A percentile compares a stretch with the other conserved stretches of the same genome.
phyloP scores from a whole-genome alignment of 345 rosid genomes.

The Dipteronia dyeriana region DNA sequence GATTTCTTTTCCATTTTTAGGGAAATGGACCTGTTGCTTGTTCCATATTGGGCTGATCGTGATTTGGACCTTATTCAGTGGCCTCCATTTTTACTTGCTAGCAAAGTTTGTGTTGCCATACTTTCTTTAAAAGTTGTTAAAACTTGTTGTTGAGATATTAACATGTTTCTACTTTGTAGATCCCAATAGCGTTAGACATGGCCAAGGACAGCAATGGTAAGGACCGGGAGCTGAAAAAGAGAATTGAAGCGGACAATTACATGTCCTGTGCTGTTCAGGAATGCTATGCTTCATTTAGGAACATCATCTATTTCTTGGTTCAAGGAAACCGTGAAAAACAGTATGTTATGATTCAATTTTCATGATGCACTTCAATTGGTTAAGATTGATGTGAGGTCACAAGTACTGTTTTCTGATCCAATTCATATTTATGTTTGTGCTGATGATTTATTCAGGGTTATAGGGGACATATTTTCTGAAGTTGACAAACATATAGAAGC shows the following conservation, averaged over 20 bases:
- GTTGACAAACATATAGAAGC: conserved; percentile 56
- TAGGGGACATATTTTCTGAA: conserved; percentile 56
- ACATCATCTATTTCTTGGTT: conserved; percentile 75
- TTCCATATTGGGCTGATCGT: conserved; percentile 99
- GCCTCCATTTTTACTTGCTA: conserved; percentile 98
- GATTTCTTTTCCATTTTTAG: conserved; percentile 42
- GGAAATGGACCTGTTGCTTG: conserved; percentile 97
- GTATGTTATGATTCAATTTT: conserved; percentile 50
- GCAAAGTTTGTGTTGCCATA: conserved; percentile 67
- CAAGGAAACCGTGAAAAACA: conserved; percentile 61
- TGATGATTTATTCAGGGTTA: conserved; percentile 58
- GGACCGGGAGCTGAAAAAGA: conserved; percentile 85
- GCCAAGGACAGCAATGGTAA: conserved; percentile 95
- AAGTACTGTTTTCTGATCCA: conserved; percentile 2
- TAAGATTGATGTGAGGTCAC: conserved; percentile 16
- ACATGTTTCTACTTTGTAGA: conserved; percentile 45
- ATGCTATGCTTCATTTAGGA: conserved; percentile 93
- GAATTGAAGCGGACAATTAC: conserved; percentile 69
- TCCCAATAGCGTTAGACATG: conserved; percentile 98
- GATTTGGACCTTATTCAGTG: conserved; percentile 86
- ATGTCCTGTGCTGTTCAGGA: conserved; percentile 94
- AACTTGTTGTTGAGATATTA: conserved; percentile 14
- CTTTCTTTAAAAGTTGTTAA: conserved; percentile 9
- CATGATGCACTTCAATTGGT: not conserved
- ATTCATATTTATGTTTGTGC: not conserved